Evolutionary conservation across 371 early-diverging fungal genomes (phyloP), one percentile per base, ranked within the genome.

Genomic region (Dipsacomyces acuminosporus): DNA sequence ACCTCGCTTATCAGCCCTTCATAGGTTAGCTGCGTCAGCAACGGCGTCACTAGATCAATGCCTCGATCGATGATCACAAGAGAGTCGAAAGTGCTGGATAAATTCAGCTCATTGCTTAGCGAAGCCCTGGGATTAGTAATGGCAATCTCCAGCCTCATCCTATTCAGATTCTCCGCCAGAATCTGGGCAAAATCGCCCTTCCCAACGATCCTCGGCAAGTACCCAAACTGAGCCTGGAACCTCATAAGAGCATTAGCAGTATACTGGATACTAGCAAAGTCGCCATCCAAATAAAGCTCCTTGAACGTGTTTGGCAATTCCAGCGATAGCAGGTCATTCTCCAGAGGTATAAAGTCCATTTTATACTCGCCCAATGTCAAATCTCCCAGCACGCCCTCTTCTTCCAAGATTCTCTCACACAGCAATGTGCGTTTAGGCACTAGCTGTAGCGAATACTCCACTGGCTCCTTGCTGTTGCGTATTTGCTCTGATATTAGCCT

Each of bases 1-100:
- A 79, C 79, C 60, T 89, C 89, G 65, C 94, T 93, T 51, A 97
- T 81, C 20, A 95, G 75, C 2, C 94, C 94, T 72, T 93, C 90
- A 72, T 96, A 97, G 0, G 98, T 95, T 48, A 95, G 72, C 64
- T 92, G 91, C 0, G 93, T 95, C 62, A 92, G 86, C 40, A 97
- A 71, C 3, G 94, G 95, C 2, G 94, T 94, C 17, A 91, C 77
- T 38, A 94, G 64, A 71, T 97, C 98, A 4, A 88, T 88, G 25
- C 82, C 82, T 3, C 96, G 82, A 55, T 97, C 98, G 25, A 97
- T 77, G 20, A 97, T 82, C 25, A 95, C 82, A 34, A 94, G 65
- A n/a, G 91, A 85, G 63, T 94, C 94, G 45, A 94, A 82, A 41
- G 80, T 83, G 24, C 83, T 81, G 2, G 88, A 87, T 18, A 85